Conservation (phyloP, 768 basidiomycete genomes). For the Boletus patriciae region DNA sequence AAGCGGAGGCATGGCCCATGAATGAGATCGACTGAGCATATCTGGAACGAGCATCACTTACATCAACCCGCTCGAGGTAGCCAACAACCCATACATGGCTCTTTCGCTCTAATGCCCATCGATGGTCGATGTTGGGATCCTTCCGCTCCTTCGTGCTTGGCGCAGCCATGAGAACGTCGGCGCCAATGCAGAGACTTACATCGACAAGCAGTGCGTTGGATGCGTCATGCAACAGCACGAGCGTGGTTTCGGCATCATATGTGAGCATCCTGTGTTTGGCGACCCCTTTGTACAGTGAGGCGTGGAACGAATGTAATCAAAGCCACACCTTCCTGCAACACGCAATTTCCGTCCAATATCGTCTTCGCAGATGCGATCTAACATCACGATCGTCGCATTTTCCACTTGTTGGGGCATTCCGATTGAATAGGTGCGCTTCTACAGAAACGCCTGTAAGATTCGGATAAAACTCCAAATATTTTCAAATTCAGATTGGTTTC, state of each 20-base stretch:
- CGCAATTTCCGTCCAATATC: constrained; percentile 54
- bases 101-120: constrained; percentile 57
- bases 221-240: constrained; percentile 50
- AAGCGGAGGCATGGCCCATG: constrained; percentile 8
- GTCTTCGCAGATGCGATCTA: constrained; percentile 41
- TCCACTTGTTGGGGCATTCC: constrained; percentile 53
- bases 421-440: background rate
- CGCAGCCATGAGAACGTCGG: constrained; percentile 18
- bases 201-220: constrained; percentile 58
- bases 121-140: constrained; percentile 12
- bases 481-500: constrained; percentile 1
- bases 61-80: constrained; percentile 51
- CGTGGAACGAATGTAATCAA: constrained; percentile 15
- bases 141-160: constrained; percentile 7
- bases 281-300: constrained; percentile 12
- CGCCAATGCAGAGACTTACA: constrained; percentile 50
- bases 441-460: constrained; percentile 1
- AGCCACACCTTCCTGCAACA: constrained; percentile 56
- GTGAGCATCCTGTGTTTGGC: constrained; percentile 48
- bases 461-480: background rate
- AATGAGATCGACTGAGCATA: constrained; percentile 15
- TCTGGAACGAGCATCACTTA: constrained; percentile 29
- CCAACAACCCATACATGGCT: constrained; percentile 56
- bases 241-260: constrained; percentile 50
- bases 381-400: constrained; percentile 43